These are phyloP conservation scores for Emmonsiellopsis sp. DNA, from an alignment of 2,329 filamentous ascomycete species.

Conservation along the genomic window DNA sequence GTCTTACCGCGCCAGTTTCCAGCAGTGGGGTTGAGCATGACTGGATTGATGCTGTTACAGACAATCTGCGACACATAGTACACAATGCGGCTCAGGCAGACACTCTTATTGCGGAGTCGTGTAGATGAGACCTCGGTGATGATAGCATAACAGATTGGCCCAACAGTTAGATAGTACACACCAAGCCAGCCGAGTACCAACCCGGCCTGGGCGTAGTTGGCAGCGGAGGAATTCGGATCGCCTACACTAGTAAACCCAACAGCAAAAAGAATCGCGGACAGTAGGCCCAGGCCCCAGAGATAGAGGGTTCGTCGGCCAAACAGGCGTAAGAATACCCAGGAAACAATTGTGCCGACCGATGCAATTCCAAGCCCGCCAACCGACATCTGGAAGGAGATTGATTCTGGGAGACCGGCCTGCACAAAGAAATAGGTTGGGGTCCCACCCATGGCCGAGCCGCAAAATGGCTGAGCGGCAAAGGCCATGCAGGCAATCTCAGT, in stretches of 20 bases:
- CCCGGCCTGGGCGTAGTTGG: slow-evolving; percentile 23
- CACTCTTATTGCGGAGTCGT: slow-evolving; percentile 36
- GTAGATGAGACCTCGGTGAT: slow-evolving; percentile 37
- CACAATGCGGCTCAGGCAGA: slow-evolving; percentile 26
- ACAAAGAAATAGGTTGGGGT: neutral
- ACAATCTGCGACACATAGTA: slow-evolving; percentile 29
- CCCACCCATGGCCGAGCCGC: neutral
- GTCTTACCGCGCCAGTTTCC: slow-evolving; percentile 23
- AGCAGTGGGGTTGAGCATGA: slow-evolving; percentile 29
- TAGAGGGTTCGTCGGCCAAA: slow-evolving; percentile 25
- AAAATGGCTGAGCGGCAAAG: neutral
- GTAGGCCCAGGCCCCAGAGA: slow-evolving; percentile 19
- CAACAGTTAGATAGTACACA: slow-evolving; percentile 31
- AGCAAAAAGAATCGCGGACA: slow-evolving; percentile 23
- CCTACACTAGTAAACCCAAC: slow-evolving; percentile 30
- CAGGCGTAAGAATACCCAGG: slow-evolving; percentile 22
- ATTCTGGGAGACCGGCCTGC: slow-evolving; percentile 17
- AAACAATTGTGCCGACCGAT: slow-evolving; percentile 25
- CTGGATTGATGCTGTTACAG: slow-evolving; percentile 29
- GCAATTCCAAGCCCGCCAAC: slow-evolving; percentile 27
- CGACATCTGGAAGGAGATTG: slow-evolving; percentile 26
- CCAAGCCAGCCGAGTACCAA: slow-evolving; percentile 28
- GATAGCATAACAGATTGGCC: slow-evolving; percentile 35
- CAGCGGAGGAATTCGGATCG: neutral
- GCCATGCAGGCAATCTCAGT: slow-evolving; percentile 31